phyloP scores from a whole-genome alignment of 1,139 yeast species.

The Lodderomyces beijingensis region DNA sequence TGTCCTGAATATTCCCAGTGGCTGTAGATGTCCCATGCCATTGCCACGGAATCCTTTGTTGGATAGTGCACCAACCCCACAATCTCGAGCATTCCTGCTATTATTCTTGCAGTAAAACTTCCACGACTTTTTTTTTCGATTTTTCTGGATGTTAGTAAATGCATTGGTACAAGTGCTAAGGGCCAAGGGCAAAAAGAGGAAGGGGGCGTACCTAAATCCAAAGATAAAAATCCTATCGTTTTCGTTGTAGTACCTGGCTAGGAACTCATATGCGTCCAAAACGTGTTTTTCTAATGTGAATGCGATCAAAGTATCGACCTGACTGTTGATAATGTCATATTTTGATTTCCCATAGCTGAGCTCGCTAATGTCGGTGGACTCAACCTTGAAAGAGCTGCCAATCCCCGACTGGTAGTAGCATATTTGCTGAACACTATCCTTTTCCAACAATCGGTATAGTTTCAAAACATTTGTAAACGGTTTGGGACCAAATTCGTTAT shows the following conservation, averaged over 20 bases:
- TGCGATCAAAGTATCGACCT: conserved; percentile 50
- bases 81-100: conserved; percentile 59
- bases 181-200: not conserved
- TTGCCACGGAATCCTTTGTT: conserved; percentile 46
- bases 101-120: conserved; percentile 57
- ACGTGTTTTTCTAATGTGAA: conserved; percentile 52
- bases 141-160: not conserved
- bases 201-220: conserved; percentile 35
- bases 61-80: conserved; percentile 55
- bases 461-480: conserved; percentile 56
- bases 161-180: not conserved
- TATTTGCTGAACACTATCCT: conserved; percentile 36
- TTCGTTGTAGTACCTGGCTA: conserved; percentile 41
- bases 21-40: conserved; percentile 59
- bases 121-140: conserved; percentile 45
- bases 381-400: conserved; percentile 46
- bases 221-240: conserved; percentile 53
- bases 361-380: conserved; percentile 19
- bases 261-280: conserved; percentile 49
- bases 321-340: conserved; percentile 11
- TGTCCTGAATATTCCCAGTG: conserved; percentile 62
- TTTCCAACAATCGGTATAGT: conserved; percentile 49
- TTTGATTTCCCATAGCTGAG: conserved; percentile 12
- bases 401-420: conserved; percentile 69
- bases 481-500: conserved; percentile 50